Evolutionary conservation across 2,329 filamentous ascomycete genomes (phyloP), one percentile per base, ranked within the genome.

Genomic region (Pseudocercospora fuligena): DNA sequence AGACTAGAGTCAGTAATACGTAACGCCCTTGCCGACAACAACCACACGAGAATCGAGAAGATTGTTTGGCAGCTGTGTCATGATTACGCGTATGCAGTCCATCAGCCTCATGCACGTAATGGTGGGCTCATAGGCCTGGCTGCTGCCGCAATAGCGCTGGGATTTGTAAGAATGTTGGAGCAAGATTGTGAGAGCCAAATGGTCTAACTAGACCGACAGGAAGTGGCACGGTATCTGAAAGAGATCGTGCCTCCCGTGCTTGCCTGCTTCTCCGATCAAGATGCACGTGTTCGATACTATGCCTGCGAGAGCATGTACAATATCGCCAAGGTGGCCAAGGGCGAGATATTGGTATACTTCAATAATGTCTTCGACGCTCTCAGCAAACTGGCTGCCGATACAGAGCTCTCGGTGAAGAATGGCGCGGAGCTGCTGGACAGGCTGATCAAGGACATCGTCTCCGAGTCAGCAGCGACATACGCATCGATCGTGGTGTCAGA

Each of bases 251-350:
- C 94, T 54, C 96, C 96, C 2, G 95, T 99, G 5, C 86, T 99
- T 54, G 95, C 95, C 61, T 99, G 96, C 83, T 99, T 99, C 80
- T 92, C 92, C 65, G 96, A 99, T 74, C 95, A 98, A 83, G 95
- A 99, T 90, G 94, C 95, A 29, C 88, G 95, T 66, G 95, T 98
- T 33, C 88, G 95, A 70, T 99, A 99, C 80, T 99, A 99, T 81
- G 95, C 95, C 25, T 99, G 95, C 81, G 95, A 99, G 83, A 96
- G 94, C 80, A 99, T 99, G 95, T 99, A 99, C 82, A 99, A 99
- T 80, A 99, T 99, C 77, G 94, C 95, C 76, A 99, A 99, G 82
- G 95, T 99, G 57, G 95, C 94, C 67, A 99, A 99, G 81, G 95
- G 96, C 43, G 95, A 99, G 80, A 95, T 99, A 21, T 81, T 99